Evolutionary conservation across 2,329 filamentous ascomycete genomes (phyloP).

Genomic region (Diaporthe velutina): DNA sequence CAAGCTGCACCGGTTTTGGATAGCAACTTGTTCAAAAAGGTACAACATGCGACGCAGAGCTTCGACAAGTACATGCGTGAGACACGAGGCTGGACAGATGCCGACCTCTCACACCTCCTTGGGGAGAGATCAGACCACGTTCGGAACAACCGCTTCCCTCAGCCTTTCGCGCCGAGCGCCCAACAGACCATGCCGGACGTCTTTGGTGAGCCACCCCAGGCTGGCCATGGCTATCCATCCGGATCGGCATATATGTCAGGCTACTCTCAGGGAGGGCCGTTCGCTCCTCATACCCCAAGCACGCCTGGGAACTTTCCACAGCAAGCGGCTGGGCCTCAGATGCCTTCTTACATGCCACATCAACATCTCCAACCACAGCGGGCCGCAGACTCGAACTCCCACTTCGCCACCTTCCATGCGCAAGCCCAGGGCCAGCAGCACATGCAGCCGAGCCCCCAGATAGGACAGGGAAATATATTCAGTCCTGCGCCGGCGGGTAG

Average conservation of each 20-base stretch:
- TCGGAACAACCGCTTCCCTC: neutral
- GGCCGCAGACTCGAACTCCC: neutral
- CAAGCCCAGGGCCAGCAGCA: neutral
- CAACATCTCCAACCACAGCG: neutral
- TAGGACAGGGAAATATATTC: neutral
- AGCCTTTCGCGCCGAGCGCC: neutral
- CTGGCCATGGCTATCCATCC: neutral
- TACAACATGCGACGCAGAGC: neutral
- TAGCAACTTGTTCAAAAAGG: neutral
- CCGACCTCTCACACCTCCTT: neutral
- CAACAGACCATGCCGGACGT: neutral
- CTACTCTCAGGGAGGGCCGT: neutral
- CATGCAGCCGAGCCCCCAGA: neutral
- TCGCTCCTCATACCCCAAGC: neutral
- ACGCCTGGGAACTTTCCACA: neutral
- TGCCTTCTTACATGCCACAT: neutral
- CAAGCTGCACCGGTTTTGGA: neutral
- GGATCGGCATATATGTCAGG: neutral
- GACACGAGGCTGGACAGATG: neutral
- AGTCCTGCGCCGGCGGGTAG: neutral
- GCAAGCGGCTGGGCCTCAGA: neutral
- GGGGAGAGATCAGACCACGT: neutral
- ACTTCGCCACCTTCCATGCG: neutral
- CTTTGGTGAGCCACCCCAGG: neutral
- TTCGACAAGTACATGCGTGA: slow-evolving; percentile 19